Base-by-base conservation (phyloP, 2,329 filamentous ascomycete genomes). In the Ceratocystis destructans region DNA sequence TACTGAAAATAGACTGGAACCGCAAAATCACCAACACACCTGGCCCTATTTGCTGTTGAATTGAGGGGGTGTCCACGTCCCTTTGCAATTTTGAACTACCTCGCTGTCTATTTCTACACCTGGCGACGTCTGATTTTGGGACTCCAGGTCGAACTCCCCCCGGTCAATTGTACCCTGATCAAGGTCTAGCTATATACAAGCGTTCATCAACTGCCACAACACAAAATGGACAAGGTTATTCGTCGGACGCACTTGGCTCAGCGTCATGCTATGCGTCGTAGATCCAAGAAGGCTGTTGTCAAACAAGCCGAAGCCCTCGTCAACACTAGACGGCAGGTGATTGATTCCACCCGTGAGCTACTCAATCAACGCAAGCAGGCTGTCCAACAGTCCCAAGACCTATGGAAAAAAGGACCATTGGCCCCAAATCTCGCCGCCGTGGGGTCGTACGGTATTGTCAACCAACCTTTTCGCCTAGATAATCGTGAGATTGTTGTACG, bases 351-450 rank as follows among this genome's bases (percentile, higher is more conserved):
- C 64, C 69, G 75, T 63, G 67, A 68, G 41, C 57, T 68, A n/a
- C 59, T 68, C 7, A 25, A 68, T 28, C 61, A 68, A 28, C 64
- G 64, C 15, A 71, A 71, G 46, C 65, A 69, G 4, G 73, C 74
- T 65, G 70, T 73, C 37, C 65, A 69, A 3, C 75, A 78, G 69
- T 71, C 77, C 65, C 70, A 72, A 41, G 88, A 96, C 73, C 87
- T 93, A 74, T 96, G 88, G 84, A 79, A 87, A 69, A 76, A 90
- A 70, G 93, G 92, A 0, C 83, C 88, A 7, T 73, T 96, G 69
- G 87, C 90, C 2, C 91, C 92, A 1, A 87, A 87, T 73, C 82
- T 86, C 71, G 87, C 94, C 75, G 88, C 87, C 68, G 77, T 80
- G 70, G 80, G 81, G 61, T 79, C 76, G 31, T 87, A 85, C 72